Base-by-base conservation (phyloP, 345 rosid genomes). In the Euphorbia peplus region DNA sequence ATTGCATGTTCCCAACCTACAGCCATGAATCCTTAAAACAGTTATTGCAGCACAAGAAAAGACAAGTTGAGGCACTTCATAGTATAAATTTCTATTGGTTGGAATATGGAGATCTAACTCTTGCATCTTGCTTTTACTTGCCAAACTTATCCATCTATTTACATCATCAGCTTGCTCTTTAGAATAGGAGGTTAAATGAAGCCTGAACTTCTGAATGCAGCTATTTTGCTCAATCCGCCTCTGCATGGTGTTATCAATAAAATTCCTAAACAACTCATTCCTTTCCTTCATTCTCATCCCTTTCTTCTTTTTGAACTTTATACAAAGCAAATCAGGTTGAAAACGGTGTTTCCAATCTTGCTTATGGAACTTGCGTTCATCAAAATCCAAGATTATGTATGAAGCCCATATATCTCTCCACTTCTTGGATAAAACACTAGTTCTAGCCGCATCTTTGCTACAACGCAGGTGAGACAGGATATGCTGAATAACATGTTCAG, bases 381-480 rank as follows among this genome's bases (percentile, higher is more conserved):
- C 85, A 19, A 78, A 67, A 15, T 72, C 77, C 68, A 81, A 37
- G 44, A 59, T 60, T 18, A 58, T 61, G 72, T 56, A 75, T 25
- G 80, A 73, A 39, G 24, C 44, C 78, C 78, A 73, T 15, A 75
- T 44, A 16, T 64, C 72, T 60, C 70, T 67, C 82, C 85, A 81
- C 58, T 66, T 67, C 74, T 67, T 81, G 41, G 85, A 81, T 68
- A 73, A 74, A 46, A 73, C 35, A 21, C 76, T 63, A 24, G 80
- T 76, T 73, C 78, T 67, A 24, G 69, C 82, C n/a, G 70, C 74
- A 67, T 75, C 85, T 67, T 81, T 81, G 9, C 37, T 67, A 64
- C 78, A 72, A 29, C 48, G 76, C 51, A 81, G 65, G 50, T 67
- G 22, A 63, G 74, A 60, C 10, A 75, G 60, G 57, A 81, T 78